A percentile compares a stretch with the other conserved stretches of the same genome.
These are phyloP conservation scores for Excoecaria agallocha DNA, from an alignment of 345 rosid species.

Conservation along the genomic window DNA sequence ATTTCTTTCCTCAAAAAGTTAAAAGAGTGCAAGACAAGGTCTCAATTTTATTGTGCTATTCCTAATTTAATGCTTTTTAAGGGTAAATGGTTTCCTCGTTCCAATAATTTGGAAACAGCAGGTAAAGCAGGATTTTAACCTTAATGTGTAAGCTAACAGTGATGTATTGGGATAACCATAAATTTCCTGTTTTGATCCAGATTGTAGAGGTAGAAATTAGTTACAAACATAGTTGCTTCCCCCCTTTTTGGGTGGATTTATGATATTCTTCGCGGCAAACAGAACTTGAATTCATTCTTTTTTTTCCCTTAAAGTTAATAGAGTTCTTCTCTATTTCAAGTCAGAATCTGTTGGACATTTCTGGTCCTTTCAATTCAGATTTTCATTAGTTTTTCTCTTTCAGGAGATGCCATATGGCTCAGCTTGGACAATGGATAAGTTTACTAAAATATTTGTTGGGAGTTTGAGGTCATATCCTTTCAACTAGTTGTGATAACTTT, in stretches of 20 bases:
- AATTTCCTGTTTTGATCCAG: not conserved
- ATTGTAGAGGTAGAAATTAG: not conserved
- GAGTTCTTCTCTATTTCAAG: not conserved
- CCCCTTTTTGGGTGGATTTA: not conserved
- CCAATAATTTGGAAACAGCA: not conserved
- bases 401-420: slow-evolving; percentile 51
- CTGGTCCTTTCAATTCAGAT: not conserved
- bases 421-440: slow-evolving; percentile 65
- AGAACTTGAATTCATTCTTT: not conserved
- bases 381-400: slow-evolving; percentile 6
- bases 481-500: slow-evolving; percentile 16
- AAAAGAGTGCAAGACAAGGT: not conserved
- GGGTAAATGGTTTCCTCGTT: not conserved
- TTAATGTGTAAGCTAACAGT: not conserved
- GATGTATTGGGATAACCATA: not conserved
- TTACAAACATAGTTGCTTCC: not conserved
- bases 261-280: not conserved
- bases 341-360: not conserved
- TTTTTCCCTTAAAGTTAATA: not conserved
- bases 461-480: slow-evolving; percentile 87
- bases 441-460: slow-evolving; percentile 50
- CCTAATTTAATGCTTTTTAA: not conserved
- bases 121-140: not conserved
- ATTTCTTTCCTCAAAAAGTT: not conserved
- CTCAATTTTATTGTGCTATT: not conserved